A percentile compares a stretch with the other conserved stretches of the same genome.
Conservation (phyloP, 2,329 filamentous ascomycete genomes). For the Cylindrodendrum hubeiense region DNA sequence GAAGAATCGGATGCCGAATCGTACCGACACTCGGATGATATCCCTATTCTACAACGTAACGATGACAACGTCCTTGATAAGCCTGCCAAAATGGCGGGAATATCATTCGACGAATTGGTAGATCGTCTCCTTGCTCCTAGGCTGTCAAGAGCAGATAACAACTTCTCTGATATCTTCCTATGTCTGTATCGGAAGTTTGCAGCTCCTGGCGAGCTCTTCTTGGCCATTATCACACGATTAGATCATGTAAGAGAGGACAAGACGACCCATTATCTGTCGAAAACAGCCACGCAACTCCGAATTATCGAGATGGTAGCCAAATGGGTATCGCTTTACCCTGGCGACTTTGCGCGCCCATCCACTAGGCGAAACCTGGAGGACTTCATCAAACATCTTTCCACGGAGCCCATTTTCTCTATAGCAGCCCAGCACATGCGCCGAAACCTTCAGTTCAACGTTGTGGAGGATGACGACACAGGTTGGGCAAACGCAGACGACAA, state of each 20-base stretch:
- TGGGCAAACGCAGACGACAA: slow-evolving; percentile 87
- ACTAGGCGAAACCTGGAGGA: slow-evolving; percentile 79
- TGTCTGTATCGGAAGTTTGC: slow-evolving; percentile 96
- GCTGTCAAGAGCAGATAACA: slow-evolving; percentile 87
- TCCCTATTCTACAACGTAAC: slow-evolving; percentile 74
- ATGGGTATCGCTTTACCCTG: slow-evolving; percentile 92
- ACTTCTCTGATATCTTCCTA: slow-evolving; percentile 90
- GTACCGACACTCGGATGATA: slow-evolving; percentile 74
- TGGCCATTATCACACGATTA: slow-evolving; percentile 81
- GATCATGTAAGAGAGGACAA: slow-evolving; percentile 77
- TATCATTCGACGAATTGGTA: slow-evolving; percentile 79
- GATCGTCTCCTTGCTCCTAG: slow-evolving; percentile 87
- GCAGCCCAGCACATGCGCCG: slow-evolving; percentile 87
- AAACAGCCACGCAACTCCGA: slow-evolving; percentile 84
- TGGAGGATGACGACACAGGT: slow-evolving; percentile 90
- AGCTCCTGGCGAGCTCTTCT: slow-evolving; percentile 81
- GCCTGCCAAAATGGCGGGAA: slow-evolving; percentile 63
- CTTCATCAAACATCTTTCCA: slow-evolving; percentile 81
- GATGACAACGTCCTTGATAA: slow-evolving; percentile 71
- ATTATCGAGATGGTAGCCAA: slow-evolving; percentile 87
- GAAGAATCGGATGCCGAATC: slow-evolving; percentile 79
- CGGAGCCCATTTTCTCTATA: slow-evolving; percentile 84
- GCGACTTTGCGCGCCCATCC: slow-evolving; percentile 86
- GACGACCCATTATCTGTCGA: slow-evolving; percentile 77
- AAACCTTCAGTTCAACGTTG: slow-evolving; percentile 78